Base-by-base conservation (phyloP, 148 eudicot species). In the Polygonum maritimum region DNA sequence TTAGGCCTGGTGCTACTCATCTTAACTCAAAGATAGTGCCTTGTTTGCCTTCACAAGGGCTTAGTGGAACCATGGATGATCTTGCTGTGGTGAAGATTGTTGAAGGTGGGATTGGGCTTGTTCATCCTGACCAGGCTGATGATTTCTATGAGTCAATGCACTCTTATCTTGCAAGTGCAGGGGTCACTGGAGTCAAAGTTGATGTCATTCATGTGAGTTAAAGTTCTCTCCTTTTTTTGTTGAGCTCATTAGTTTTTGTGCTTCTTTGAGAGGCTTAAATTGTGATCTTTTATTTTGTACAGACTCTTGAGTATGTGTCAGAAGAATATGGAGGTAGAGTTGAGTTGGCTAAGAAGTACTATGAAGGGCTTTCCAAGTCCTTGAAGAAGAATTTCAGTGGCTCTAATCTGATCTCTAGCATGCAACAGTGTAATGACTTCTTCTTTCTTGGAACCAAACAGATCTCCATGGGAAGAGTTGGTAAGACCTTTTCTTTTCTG, bases 371-470 rank as follows among this genome's bases (percentile, higher is more conserved):
- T 6, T 78, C 91, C 10, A 83, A 82, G 40, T 87, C 93, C n/a
- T 41, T 87, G 49, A 13, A 76, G 26, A 89, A 87, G 85, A 87
- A 89, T 63, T 86, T 89, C 86, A 81, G 81, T 76, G 93, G 93
- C 41, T 78, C 80, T 47, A 88, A 88, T 33, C 81, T 87, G 0
- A 82, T 89, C 22, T 79, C 93, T n/a, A 89, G 91, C 67, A 89
- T 89, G 93, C 82, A 89, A 52, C 93, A 89, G 49, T 86, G 91
- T 80, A 89, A 89, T 79, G 93, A 89, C 83, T 89, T 87, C 83
- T 65, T 87, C 80, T 80, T 87, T 44, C 91, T 89, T 8, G 93
- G 93, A 74, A 89, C 93, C 62, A 77, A 81, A 48, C 88, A 87
- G 73, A 81, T 89, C 2, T 89, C 87, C 41, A 79, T 87, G 80